Conservation (phyloP, 2,329 filamentous ascomycete species). For the Monascus ruber region DNA sequence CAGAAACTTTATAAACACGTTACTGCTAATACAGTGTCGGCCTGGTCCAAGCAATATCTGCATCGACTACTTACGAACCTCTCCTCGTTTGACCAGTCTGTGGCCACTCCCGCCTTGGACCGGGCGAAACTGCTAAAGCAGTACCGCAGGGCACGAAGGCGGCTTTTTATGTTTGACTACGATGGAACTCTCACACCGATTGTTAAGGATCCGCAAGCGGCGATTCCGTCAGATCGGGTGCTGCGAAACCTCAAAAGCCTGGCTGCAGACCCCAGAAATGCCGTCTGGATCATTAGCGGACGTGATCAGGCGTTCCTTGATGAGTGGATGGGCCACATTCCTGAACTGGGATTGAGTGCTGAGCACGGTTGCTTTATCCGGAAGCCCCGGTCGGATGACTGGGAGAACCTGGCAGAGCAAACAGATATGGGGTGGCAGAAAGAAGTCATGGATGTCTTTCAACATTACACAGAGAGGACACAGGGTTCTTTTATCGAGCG, state of each 20-base stretch:
- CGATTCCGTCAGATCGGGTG: constrained; percentile 74
- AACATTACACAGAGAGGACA: constrained; percentile 76
- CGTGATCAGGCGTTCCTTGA: constrained; percentile 85
- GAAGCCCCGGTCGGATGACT: constrained; percentile 61
- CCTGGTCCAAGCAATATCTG: constrained; percentile 73
- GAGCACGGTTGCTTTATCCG: constrained; percentile 96
- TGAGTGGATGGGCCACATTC: constrained; percentile 85
- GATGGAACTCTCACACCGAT: constrained; percentile 95
- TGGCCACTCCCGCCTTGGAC: constrained; percentile 73
- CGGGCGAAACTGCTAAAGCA: constrained; percentile 57
- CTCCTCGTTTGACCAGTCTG: constrained; percentile 60
- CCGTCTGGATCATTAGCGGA: constrained; percentile 97
- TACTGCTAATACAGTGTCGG: constrained; percentile 71
- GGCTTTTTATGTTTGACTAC: constrained; percentile 98
- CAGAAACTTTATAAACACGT: constrained; percentile 70
- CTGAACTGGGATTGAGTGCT: constrained; percentile 81
- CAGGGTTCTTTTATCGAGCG: constrained; percentile 86
- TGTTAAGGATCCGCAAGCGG: constrained; percentile 78
- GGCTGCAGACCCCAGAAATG: constrained; percentile 67
- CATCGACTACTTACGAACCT: constrained; percentile 70
- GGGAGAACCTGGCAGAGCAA: constrained; percentile 80
- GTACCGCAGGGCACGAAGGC: constrained; percentile 63
- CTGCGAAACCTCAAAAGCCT: constrained; percentile 69
- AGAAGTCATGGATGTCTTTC: constrained; percentile 73
- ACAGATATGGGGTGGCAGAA: constrained; percentile 88